Conservation (phyloP, 169 alveolate genomes). For the Eimeria praecox region DNA sequence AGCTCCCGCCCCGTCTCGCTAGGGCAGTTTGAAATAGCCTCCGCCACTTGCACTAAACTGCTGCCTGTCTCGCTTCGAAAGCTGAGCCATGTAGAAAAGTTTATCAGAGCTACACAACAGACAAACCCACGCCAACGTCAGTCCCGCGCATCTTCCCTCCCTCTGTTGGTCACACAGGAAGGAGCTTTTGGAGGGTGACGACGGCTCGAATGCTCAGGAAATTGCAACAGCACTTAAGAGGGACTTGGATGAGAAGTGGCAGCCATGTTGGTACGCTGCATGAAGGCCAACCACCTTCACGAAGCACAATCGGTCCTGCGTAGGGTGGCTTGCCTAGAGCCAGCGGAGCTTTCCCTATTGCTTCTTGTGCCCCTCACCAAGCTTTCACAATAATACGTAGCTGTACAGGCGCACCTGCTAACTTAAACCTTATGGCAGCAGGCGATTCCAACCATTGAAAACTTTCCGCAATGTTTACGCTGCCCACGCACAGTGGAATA, state of each 20-base stretch:
- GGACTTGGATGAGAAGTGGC: constrained; percentile 91
- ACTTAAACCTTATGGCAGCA: not conserved
- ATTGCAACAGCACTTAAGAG: constrained; percentile 89
- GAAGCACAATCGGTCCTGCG: no score
- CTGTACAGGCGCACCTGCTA: not conserved
- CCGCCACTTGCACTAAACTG: not conserved
- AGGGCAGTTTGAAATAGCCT: not conserved
- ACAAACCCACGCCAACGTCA: not conserved
- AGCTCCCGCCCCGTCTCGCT: not conserved
- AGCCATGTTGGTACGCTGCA: constrained; percentile 89
- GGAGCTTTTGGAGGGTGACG: constrained; percentile 55
- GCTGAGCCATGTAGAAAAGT: not conserved
- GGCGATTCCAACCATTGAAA: not conserved
- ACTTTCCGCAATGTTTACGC: not conserved
- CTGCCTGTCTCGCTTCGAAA: not conserved
- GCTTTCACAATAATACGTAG: not conserved
- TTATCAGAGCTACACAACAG: not conserved
- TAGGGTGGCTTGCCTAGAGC: no score
- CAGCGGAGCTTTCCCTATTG: no score
- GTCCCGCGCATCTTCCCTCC: not conserved
- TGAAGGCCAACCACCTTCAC: not conserved
- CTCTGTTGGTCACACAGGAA: constrained; percentile 12
- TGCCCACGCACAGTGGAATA: not conserved
- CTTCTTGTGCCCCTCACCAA: not conserved
- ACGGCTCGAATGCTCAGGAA: constrained; percentile 13